These are phyloP conservation scores for Pseudogymnoascus verrucosus DNA, from an alignment of 2,329 filamentous ascomycete species.

Conservation along the genomic window DNA sequence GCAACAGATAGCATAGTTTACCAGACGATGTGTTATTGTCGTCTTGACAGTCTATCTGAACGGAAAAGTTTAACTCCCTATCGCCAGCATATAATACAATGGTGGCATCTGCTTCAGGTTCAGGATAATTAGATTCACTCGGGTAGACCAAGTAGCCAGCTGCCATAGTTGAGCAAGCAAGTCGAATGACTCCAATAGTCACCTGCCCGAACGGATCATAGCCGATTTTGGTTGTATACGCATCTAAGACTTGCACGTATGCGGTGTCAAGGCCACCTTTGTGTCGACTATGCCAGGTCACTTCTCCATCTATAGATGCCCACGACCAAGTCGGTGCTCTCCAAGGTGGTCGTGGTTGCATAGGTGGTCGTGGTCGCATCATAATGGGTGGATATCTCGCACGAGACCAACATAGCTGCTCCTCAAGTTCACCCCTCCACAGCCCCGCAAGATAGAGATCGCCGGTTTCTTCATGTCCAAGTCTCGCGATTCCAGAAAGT, in stretches of 20 bases:
- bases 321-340: slow-evolving; percentile 17
- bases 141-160: slow-evolving; percentile 11
- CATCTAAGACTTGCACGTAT: slow-evolving; percentile 14
- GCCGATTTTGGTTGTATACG: neutral
- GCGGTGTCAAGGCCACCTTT: slow-evolving; percentile 4
- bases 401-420: slow-evolving; percentile 13
- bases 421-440: slow-evolving; percentile 14
- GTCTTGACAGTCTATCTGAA: slow-evolving; percentile 13
- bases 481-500: slow-evolving; percentile 14
- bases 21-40: neutral
- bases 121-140: neutral
- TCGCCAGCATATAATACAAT: neutral
- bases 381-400: neutral
- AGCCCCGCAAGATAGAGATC: slow-evolving; percentile 10
- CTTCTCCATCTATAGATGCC: slow-evolving; percentile 12
- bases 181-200: slow-evolving; percentile 12
- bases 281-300: slow-evolving; percentile 10
- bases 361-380: no score
- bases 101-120: neutral
- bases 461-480: neutral
- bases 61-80: neutral
- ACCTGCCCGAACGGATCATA: slow-evolving; percentile 16
- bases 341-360: slow-evolving; percentile 9
- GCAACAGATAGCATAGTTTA: slow-evolving; percentile 2
- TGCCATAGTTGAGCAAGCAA: slow-evolving; percentile 16